These are phyloP conservation scores for Lactifluus subvellereus DNA, from an alignment of 768 basidiomycete species.

Conservation along the genomic window DNA sequence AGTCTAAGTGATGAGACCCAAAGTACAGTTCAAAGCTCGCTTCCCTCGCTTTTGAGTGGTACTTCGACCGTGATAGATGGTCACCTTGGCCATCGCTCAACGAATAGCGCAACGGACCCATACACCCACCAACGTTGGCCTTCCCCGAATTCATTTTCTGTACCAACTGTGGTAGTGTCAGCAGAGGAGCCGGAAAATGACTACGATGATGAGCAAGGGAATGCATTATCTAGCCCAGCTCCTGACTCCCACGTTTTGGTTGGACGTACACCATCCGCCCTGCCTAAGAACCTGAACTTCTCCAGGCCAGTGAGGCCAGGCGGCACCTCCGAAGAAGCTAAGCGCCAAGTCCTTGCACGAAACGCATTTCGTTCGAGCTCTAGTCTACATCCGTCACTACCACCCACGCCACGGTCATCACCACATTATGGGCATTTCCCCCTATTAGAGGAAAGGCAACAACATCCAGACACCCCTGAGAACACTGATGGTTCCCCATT, in stretches of 20 bases:
- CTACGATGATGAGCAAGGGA: background rate
- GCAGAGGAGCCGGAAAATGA: slow-evolving; percentile 30
- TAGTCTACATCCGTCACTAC: slow-evolving; percentile 7
- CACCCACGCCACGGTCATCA: slow-evolving; percentile 3
- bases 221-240: slow-evolving; percentile 26
- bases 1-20: background rate
- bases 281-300: slow-evolving; percentile 50
- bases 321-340: slow-evolving; percentile 36
- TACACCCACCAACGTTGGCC: slow-evolving; percentile 19
- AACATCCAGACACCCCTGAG: background rate
- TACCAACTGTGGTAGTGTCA: slow-evolving; percentile 55
- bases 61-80: background rate
- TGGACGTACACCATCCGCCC: slow-evolving; percentile 40
- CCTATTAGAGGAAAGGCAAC: slow-evolving; percentile 13
- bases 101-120: slow-evolving; percentile 20
- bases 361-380: slow-evolving; percentile 39
- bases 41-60: background rate
- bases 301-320: slow-evolving; percentile 54
- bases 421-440: slow-evolving; percentile 4
- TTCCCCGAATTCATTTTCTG: slow-evolving; percentile 21
- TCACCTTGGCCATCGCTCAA: background rate
- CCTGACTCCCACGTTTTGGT: slow-evolving; percentile 21
- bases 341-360: slow-evolving; percentile 49
- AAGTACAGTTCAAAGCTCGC: background rate
- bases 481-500: background rate